Evolutionary conservation across 1,284 basidiomycete genomes (phyloP).

Genomic region (Microbotryum lychnidis-dioicae): DNA sequence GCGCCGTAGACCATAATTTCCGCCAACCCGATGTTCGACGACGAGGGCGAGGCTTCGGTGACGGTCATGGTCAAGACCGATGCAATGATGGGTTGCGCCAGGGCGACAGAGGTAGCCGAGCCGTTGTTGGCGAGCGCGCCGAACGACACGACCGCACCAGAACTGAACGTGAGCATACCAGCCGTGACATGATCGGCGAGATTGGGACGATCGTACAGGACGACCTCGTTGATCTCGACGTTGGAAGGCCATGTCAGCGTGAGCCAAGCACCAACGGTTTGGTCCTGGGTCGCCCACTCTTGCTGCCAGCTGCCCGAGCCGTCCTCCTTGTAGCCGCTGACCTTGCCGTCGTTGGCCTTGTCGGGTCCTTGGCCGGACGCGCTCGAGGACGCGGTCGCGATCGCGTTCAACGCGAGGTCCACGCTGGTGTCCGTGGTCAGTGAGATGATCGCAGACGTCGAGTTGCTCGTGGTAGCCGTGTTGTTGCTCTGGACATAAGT

Average conservation of each 20-base stretch:
- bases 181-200: constrained; percentile 16
- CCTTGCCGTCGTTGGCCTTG: constrained; percentile 21
- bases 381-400: constrained; percentile 6
- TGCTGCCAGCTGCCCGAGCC: constrained; percentile 6
- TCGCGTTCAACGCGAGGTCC: constrained; percentile 13
- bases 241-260: constrained; percentile 17
- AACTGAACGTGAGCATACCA: constrained; percentile 17
- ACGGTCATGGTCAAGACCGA: constrained; percentile 11
- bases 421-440: neutral
- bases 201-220: constrained; percentile 25
- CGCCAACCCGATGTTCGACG: constrained; percentile 20
- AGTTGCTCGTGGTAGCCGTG: neutral
- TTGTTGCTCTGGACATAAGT: neutral
- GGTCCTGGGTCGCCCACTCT: constrained; percentile 23
- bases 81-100: constrained; percentile 4
- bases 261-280: constrained; percentile 22
- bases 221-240: constrained; percentile 18
- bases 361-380: constrained; percentile 10
- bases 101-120: constrained; percentile 4
- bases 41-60: constrained; percentile 13
- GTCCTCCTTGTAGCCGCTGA: constrained; percentile 21
- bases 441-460: constrained; percentile 1
- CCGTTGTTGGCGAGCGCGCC: constrained; percentile 21
- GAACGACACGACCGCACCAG: constrained; percentile 10
- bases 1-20: constrained; percentile 21